phyloP scores from a whole-genome alignment of 1,284 basidiomycete genomes.

The Bondarzewia mesenterica region DNA sequence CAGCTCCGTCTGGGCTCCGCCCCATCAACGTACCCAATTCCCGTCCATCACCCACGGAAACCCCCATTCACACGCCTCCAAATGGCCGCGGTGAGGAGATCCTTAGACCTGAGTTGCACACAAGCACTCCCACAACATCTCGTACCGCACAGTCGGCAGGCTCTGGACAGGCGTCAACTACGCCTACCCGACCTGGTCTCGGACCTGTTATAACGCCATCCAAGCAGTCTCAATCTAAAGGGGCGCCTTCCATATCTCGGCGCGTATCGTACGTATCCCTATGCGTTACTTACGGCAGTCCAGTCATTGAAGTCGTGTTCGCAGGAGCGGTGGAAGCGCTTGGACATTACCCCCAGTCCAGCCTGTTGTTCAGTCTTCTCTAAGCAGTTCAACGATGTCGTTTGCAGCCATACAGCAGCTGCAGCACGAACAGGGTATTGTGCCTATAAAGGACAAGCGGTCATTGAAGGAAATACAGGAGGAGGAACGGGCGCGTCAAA shows the following conservation, averaged over 20 bases:
- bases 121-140: background rate
- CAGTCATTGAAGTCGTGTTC: no score
- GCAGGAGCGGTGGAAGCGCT: conserved; percentile 33
- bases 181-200: conserved; percentile 24
- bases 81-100: no score
- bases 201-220: conserved; percentile 57
- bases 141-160: background rate
- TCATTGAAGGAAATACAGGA: conserved; percentile 80
- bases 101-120: no score
- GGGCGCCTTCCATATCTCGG: conserved; percentile 25
- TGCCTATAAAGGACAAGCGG: conserved; percentile 40
- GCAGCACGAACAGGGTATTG: conserved; percentile 49
- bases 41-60: background rate
- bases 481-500: conserved; percentile 61
- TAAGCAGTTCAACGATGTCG: conserved; percentile 40
- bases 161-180: conserved; percentile 9
- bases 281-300: background rate
- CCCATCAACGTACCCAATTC: no score
- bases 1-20: background rate
- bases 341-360: conserved; percentile 50
- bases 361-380: conserved; percentile 30
- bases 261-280: conserved; percentile 40
- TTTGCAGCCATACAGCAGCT: conserved; percentile 79
- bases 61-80: conserved; percentile 3
- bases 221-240: conserved; percentile 28